These are phyloP conservation scores for Monilinia fructicola DNA, from an alignment of 2,329 filamentous ascomycete species.

Conservation along the genomic window DNA sequence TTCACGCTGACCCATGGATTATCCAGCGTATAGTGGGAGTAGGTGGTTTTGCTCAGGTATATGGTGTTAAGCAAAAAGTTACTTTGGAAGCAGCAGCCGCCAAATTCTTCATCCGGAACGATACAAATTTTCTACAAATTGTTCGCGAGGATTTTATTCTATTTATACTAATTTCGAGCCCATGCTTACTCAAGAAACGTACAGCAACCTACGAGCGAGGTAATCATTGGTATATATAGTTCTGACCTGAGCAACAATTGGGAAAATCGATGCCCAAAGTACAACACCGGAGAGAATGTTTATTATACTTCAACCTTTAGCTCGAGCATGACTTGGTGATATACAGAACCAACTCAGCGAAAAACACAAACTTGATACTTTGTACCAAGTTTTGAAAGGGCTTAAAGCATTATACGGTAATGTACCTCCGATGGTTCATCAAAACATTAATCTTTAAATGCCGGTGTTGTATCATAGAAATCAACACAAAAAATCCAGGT, in stretches of 20 bases:
- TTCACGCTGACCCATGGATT: background rate
- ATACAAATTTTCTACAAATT: background rate
- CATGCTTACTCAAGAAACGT: background rate
- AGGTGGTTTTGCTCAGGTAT: background rate
- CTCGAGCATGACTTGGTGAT: background rate
- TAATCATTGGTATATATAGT: background rate
- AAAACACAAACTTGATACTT: background rate
- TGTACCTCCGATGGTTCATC: background rate
- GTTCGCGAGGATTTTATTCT: background rate
- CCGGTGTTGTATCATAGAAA: background rate
- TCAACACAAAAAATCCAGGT: background rate
- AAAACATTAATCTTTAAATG: background rate
- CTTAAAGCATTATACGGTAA: background rate
- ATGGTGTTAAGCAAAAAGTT: background rate
- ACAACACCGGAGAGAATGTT: background rate
- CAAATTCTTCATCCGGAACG: background rate
- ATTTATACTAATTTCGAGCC: background rate
- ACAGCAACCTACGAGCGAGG: background rate
- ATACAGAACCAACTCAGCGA: background rate
- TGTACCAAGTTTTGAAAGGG: background rate
- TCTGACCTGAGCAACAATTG: background rate
- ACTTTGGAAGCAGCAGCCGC: constrained; percentile 3
- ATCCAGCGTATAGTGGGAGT: background rate
- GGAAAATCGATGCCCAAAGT: background rate
- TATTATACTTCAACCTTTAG: constrained; percentile 1